Conservation (phyloP, 2,329 filamentous ascomycete species). For the Akanthomyces muscarius region DNA sequence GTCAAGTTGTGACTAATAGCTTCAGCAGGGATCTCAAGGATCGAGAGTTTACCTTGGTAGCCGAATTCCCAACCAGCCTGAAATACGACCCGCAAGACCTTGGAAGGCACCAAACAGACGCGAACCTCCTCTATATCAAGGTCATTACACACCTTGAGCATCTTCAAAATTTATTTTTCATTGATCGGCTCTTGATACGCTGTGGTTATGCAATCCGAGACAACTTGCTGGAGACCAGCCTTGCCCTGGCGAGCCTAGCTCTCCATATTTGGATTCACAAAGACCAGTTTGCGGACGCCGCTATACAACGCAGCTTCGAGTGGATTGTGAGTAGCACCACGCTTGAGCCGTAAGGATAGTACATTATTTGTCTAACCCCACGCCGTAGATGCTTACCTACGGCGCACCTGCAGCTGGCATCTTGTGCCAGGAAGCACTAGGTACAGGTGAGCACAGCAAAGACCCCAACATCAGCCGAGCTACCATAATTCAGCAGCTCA, state of each 20-base stretch:
- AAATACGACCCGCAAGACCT: conserved; percentile 37
- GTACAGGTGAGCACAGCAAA: conserved; percentile 34
- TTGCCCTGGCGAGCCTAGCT: conserved; percentile 44
- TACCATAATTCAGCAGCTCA: conserved; percentile 48
- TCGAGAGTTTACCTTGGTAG: conserved; percentile 30
- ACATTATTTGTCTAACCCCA: background rate
- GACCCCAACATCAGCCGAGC: conserved; percentile 39
- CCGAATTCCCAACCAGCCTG: conserved; percentile 36
- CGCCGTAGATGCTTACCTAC: conserved; percentile 43
- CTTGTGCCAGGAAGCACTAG: conserved; percentile 47
- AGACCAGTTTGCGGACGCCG: conserved; percentile 36
- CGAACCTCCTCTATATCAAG: conserved; percentile 37
- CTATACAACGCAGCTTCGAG: conserved; percentile 41
- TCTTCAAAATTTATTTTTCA: conserved; percentile 55
- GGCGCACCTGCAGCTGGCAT: conserved; percentile 47
- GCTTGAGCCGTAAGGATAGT: background rate
- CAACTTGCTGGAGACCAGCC: conserved; percentile 41
- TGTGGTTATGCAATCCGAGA: conserved; percentile 34
- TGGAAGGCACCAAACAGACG: conserved; percentile 28
- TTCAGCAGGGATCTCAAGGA: conserved; percentile 33
- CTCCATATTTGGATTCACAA: conserved; percentile 47
- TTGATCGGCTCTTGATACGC: conserved; percentile 53
- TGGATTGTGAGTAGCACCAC: conserved; percentile 40
- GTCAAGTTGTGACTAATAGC: background rate
- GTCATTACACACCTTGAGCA: conserved; percentile 47